Percentiles rank a stretch among this genome's conserved stretches.
Evolutionary conservation across 2,329 filamentous ascomycete genomes (phyloP).

Genomic region (Penicillium psychrosexuale): DNA sequence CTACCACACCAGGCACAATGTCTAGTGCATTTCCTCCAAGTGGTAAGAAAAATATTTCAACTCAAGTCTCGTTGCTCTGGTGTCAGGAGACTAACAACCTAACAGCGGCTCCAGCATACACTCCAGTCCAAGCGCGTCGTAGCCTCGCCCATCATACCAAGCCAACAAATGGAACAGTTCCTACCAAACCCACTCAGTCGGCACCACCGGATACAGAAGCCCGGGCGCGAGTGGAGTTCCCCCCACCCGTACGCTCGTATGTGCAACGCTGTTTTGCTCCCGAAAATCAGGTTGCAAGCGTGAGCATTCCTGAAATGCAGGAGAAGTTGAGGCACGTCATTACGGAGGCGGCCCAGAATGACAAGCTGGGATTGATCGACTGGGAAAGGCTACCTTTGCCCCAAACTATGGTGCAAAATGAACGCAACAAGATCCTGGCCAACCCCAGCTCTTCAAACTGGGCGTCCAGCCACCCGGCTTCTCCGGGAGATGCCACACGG

Average conservation of each 20-base stretch:
- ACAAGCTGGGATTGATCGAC: constrained; percentile 69
- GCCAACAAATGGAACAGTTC: constrained; percentile 17
- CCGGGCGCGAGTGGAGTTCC: constrained; percentile 67
- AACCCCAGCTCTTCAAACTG: constrained; percentile 43
- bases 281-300: constrained; percentile 62
- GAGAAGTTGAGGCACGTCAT: constrained; percentile 82
- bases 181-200: constrained; percentile 27
- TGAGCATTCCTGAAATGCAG: constrained; percentile 71
- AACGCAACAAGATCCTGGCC: constrained; percentile 55
- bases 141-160: constrained; percentile 49
- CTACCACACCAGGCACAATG: constrained; percentile 29
- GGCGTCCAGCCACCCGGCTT: constrained; percentile 27
- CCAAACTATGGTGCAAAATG: constrained; percentile 74
- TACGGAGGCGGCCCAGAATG: constrained; percentile 71
- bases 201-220: constrained; percentile 36
- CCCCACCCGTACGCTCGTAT: constrained; percentile 77
- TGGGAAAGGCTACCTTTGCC: constrained; percentile 83
- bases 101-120: constrained; percentile 54
- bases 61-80: not conserved
- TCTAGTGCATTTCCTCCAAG: constrained; percentile 29
- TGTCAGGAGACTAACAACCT: constrained; percentile 15
- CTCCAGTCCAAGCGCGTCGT: constrained; percentile 61
- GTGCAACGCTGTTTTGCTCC: constrained; percentile 84
- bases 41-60: constrained; percentile 29
- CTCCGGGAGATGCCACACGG: constrained; percentile 49